Evolutionary conservation across 495 filamentous ascomycete genomes (phyloP).

Genomic region (Ramalina peruviana): DNA sequence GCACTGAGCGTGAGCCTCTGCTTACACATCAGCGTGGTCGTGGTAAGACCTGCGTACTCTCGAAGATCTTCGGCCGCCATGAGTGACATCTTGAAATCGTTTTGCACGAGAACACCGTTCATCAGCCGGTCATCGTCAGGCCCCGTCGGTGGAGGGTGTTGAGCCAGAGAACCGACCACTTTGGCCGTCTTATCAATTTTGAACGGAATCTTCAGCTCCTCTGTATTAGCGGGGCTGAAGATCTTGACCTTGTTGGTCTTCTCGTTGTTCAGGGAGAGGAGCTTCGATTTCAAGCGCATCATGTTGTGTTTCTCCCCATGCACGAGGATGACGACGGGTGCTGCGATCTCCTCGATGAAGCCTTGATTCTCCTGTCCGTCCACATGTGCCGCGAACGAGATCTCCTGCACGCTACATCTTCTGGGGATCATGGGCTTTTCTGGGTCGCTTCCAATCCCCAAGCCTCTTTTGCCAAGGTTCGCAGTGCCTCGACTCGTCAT

Average conservation of each 20-base stretch:
- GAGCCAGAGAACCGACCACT: constrained; percentile 86
- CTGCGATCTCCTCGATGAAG: constrained; percentile 85
- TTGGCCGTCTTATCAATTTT: constrained; percentile 91
- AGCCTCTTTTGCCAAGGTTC: constrained; percentile 35
- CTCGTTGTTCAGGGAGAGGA: constrained; percentile 75
- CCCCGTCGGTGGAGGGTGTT: constrained; percentile 51
- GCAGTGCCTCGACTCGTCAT: constrained; percentile 57
- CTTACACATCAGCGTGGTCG: constrained; percentile 81
- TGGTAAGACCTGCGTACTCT: constrained; percentile 90
- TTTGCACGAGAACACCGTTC: constrained; percentile 84
- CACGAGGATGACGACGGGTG: constrained; percentile 89
- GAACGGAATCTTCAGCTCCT: constrained; percentile 90
- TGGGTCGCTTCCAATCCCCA: constrained; percentile 45
- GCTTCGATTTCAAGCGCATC: constrained; percentile 88
- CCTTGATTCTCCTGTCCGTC: constrained; percentile 90
- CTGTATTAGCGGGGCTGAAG: constrained; percentile 83
- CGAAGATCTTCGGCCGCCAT: constrained; percentile 94
- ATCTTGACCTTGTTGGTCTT: constrained; percentile 75
- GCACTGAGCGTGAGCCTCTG: constrained; percentile 75
- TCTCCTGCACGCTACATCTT: constrained; percentile 81
- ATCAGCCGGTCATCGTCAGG: constrained; percentile 44
- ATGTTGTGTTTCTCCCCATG: constrained; percentile 97
- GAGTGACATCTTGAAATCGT: constrained; percentile 87
- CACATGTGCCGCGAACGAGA: constrained; percentile 90
- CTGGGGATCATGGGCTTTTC: constrained; percentile 84